Evolutionary conservation across 768 basidiomycete species (phyloP), one percentile per base, ranked within the genome.

Genomic region (Russula vinacea): DNA sequence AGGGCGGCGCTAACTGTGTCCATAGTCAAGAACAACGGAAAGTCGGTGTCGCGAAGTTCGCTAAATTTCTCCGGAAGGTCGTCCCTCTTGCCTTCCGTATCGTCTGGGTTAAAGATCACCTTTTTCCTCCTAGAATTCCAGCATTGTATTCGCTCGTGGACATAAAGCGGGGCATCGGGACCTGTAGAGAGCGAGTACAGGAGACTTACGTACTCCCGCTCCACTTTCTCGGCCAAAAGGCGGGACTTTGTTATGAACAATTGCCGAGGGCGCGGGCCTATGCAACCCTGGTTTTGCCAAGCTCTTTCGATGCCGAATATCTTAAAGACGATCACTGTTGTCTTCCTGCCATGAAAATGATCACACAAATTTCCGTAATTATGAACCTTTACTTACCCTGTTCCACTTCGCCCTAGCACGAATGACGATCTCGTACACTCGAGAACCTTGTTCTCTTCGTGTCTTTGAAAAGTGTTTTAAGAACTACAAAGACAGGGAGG

Each of bases 291-390:
- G 26, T 76, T 64, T 42, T 80, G 73, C 74, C 80, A 85, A 2
- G 81, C 78, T n/a, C 80, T 75, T 67, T 90, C 85, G 7, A 88
- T 82, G 2, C 82, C 80, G 1, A 89, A 77, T 81, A 90, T 89
- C 71, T 88, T 89, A 76, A 86, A 87, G 0, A 90, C 75, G 80
- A 90, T 88, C 0, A 87, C 86, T 0, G 89, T 90, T 0, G 87
- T 90, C 78, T 89, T 89, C 0, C 88, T 88, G 39, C 29, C 17
- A 68, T 7, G 26, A 19, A 0, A 10, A 22, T 3, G 22, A 14
- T 37, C 17, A 47, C 19, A 42, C 16, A 17, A 16, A 22, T 47
- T 26, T 22, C 17, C 32, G 51, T 22, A 37, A 56, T 2, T 17
- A 39, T 10, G 5, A 32, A 44, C 14, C 8, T 1, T 7, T 11